Base-by-base conservation (phyloP, 2,329 filamentous ascomycete species). In the Apiospora hydei region DNA sequence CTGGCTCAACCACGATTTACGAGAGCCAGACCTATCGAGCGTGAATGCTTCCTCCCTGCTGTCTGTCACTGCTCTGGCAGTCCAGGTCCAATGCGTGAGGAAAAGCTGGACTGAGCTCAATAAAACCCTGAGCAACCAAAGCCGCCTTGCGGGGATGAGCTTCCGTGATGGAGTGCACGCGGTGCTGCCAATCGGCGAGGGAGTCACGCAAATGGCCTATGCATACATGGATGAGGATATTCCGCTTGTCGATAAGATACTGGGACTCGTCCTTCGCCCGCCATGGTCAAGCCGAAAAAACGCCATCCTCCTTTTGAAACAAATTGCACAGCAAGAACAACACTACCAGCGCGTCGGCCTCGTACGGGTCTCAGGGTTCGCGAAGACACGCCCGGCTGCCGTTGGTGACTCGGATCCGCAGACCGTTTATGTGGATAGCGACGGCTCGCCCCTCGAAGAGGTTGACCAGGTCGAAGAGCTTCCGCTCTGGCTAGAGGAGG, bases 271-370 rank as follows among this genome's bases (percentile, higher is more conserved):
- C 43, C 66, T 68, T 8, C 66, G 66, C n/a, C 41, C n/a, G 2
- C 21, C 44, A 1, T 18, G 24, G 13, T 14, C n/a, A 21, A 30
- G 44, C 10, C 43, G 66, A 13, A 47, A 44, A 8, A 68, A 68
- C 16, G 41, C 66, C 41, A 68, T 68, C 21, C 13, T 68, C 26
- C 66, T 68, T 3, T 30, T 68, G 66, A 68, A 30, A 13, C 14
- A 18, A 18, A n/a, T 30, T 3, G 30, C 4, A 8, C 30, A 41
- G 34, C 57, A 64, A 2, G 18, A 21, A 8, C 41, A 68, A n/a
- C 66, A 47, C 18, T 47, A 68, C 18, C 41, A 4, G 66, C 66
- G 66, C 41, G 47, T 68, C n/a, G 66, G 66, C 21, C 41, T 68
- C 13, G 66, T 68, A 30, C 24, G 66, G 18, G 41, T 68, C 26